Base-by-base conservation (phyloP, 495 filamentous ascomycete genomes). In the Podospora bellae-mahoneyi region DNA sequence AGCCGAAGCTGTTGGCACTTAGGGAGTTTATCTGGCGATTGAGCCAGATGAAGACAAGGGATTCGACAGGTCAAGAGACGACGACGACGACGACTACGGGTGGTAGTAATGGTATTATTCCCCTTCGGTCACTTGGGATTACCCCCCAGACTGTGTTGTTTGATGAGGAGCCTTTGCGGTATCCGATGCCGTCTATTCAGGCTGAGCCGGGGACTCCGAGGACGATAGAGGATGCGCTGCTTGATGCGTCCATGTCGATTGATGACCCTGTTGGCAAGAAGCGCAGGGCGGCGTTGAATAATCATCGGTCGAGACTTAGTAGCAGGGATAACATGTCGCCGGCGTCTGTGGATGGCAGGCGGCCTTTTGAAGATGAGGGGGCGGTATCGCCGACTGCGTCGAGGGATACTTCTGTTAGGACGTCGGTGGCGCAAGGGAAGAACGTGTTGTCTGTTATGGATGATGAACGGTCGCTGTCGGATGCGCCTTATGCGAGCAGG, bases 21-120 rank as follows among this genome's bases (percentile, higher is more conserved):
- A 84, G 90, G 64, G 95, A 97, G 72, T 97, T 97, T 70, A 93
- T 98, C 39, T 97, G 92, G 93, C 89, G 92, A 32, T 82, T 94
- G 19, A 90, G 89, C 9, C 84, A 86, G 56, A 89, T 90, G 67
- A 92, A 89, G 69, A 78, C 86, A 19, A 87, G 85, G 23, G 84
- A 91, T 68, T 67, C 78, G 26, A 69, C 71, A 19, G 71, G 66
- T 0, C 75, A 76, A 27, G 81, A 79, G 54, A 64, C 65, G 10
- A 13, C 54, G 16, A 75, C 70, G 54, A 64, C 65, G 10, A 13
- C 54, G 16, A 75, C 70, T 48, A 72, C 77, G 7, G 69, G 77
- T 2, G 81, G n/a, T 5, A 79, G n/a, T 79, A 93, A 91, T 69
- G 86, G 82, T 55, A 87, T 94, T 5, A 85, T 97, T 58, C 79